A percentile compares a stretch with the other conserved stretches of the same genome.
phyloP scores from a whole-genome alignment of 2,329 filamentous ascomycete species.

The Didymella sp. region DNA sequence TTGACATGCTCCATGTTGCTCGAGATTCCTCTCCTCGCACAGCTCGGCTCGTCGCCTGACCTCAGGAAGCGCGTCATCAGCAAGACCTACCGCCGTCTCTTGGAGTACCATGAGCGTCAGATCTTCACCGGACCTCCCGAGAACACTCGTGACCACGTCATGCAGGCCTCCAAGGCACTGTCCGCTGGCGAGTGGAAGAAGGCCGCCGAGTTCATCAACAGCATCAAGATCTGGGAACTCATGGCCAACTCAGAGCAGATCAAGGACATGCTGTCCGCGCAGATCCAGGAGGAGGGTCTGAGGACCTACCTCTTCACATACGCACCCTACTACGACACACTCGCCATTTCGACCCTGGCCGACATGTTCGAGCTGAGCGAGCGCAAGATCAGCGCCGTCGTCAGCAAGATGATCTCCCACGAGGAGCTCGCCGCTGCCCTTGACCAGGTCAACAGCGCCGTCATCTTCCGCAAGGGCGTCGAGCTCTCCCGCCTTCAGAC shows the following conservation, averaged over 20 bases:
- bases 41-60: conserved; percentile 95
- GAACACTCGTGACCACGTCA: conserved; percentile 98
- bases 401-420: conserved; percentile 99
- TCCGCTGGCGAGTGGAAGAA: conserved; percentile 99
- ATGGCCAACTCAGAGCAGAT: conserved; percentile 92
- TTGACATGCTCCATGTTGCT: conserved; percentile 99
- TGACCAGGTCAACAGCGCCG: conserved; percentile 95
- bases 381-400: conserved; percentile 90
- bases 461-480: conserved; percentile 99
- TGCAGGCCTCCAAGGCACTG: conserved; percentile 97
- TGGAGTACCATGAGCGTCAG: conserved; percentile 99
- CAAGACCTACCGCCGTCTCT: conserved; percentile 98
- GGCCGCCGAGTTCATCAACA: conserved; percentile 89
- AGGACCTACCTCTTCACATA: conserved; percentile 99
- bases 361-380: conserved; percentile 94
- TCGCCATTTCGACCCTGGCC: conserved; percentile 83
- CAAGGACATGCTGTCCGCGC: conserved; percentile 95
- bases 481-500: conserved; percentile 96
- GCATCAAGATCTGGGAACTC: conserved; percentile 99
- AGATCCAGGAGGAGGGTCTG: conserved; percentile 98
- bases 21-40: conserved; percentile 94
- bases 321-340: conserved; percentile 97
- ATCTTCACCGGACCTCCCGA: conserved; percentile 98
- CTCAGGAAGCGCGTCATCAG: conserved; percentile 97
- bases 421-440: conserved; percentile 95